Percentiles rank a stretch among this genome's conserved stretches.
These are phyloP conservation scores for Raphidocelis subcapitata DNA, from an alignment of 139 green algal genomes.

Conservation along the genomic window DNA sequence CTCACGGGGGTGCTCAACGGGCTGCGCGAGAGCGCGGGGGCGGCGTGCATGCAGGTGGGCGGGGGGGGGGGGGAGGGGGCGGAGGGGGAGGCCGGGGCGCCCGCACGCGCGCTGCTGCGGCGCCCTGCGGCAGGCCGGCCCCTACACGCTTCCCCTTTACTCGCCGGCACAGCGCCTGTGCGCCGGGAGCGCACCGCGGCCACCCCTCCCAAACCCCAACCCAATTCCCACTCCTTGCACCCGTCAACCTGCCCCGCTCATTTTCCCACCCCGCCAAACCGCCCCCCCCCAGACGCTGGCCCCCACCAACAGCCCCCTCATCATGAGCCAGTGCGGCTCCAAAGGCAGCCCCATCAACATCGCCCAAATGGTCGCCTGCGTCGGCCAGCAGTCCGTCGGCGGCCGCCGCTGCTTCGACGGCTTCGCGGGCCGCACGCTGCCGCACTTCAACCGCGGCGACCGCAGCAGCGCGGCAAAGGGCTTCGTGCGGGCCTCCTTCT, in stretches of 20 bases:
- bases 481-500: constrained; percentile 98
- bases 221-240: too few species aligned
- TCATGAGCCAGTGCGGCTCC: constrained; percentile 95
- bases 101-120: too few species aligned
- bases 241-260: too few species aligned
- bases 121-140: too few species aligned
- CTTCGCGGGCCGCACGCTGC: constrained; percentile 88
- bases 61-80: too few species aligned
- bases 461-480: constrained; percentile 56
- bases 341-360: constrained; percentile 99
- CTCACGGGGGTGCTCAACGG: constrained; percentile 89
- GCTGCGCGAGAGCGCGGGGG: constrained; percentile 88
- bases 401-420: constrained; percentile 91
- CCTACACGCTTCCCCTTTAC: too few species aligned
- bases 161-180: too few species aligned
- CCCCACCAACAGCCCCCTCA: constrained; percentile 87
- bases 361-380: constrained; percentile 97
- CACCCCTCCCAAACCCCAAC: too few species aligned
- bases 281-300: constrained; percentile 60
- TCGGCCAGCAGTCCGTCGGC: constrained; percentile 94
- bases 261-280: too few species aligned
- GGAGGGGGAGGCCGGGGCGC: too few species aligned
- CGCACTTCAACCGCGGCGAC: constrained; percentile 85
- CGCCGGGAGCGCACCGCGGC: too few species aligned
- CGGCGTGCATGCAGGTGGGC: constrained; percentile 39